Evolutionary conservation across 305 asterid genomes (phyloP), one percentile per base, ranked within the genome.

Genomic region (Vinca major): DNA sequence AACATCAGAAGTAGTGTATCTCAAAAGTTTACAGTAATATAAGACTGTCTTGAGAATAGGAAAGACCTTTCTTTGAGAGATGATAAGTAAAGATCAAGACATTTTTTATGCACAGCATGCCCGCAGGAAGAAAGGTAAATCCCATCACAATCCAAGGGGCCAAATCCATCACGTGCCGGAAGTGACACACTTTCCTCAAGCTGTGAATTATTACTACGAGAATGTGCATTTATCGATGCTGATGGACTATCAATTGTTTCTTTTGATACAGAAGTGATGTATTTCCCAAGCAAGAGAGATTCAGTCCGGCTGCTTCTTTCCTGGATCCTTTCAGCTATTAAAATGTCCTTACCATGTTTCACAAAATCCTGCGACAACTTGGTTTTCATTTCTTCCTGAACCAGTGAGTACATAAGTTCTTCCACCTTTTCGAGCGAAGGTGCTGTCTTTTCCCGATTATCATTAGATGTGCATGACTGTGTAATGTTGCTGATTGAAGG

Each of bases 101-200:
- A 94, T 75, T 81, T 92, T 80, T 91, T 93, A 84, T 94, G 99
- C 85, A 94, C 97, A 71, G 99, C 98, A 77, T 94, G 99, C 62
- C 99, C 99, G 66, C 99, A 94, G 17, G 98, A 89, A 68, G 99
- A 91, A 73, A 88, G 75, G 79, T 85, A 84, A 61, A 94, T 83
- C 69, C 98, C 96, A 77, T 88, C 89, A 71, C 89, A 83, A 62
- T 88, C 90, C 33, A 86, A 73, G 51, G 96, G 92, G 49, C 91
- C 85, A 75, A 88, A 78, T 51, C 82, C 89, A 66, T 78, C 88
- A 79, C 80, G 83, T 48, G 78, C 83, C 61, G 84, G 75, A 66
- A 62, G 73, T 61, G 58, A 70, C 65, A 20, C 57, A 57, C 69
- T 71, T 56, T 82, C 55, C 57, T 80, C 83, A 20, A 77, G 67